phyloP scores from a whole-genome alignment of 164 flowering plant species.

The Aristolochia contorta region DNA sequence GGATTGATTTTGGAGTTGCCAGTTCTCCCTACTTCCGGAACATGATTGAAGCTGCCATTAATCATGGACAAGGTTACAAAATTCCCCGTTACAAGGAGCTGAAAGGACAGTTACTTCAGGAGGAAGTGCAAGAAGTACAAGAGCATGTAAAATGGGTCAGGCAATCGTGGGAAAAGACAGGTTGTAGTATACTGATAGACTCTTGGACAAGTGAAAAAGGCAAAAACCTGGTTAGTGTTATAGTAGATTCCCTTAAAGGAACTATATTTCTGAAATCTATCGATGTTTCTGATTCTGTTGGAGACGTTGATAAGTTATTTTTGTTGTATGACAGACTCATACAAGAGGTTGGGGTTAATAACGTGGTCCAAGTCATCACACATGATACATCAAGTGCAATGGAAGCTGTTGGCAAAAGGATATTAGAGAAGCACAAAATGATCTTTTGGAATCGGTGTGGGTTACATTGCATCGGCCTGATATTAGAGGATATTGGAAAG shows the following conservation, averaged over 20 bases:
- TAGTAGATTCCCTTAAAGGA: slow-evolving; percentile 50
- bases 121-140: slow-evolving; percentile 29
- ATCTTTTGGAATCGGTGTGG: slow-evolving; percentile 54
- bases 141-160: slow-evolving; percentile 27
- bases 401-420: slow-evolving; percentile 32
- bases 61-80: slow-evolving; percentile 11
- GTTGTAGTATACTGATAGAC: slow-evolving; percentile 71
- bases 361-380: slow-evolving; percentile 54
- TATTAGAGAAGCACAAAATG: slow-evolving; percentile 22
- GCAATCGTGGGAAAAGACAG: slow-evolving; percentile 54
- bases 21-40: slow-evolving; percentile 30
- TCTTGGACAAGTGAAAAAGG: slow-evolving; percentile 49
- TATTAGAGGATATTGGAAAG: slow-evolving; percentile 38
- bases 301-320: slow-evolving; percentile 25
- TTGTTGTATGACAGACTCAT: slow-evolving; percentile 31
- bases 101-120: slow-evolving; percentile 38
- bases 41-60: slow-evolving; percentile 26
- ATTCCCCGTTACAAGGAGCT: slow-evolving; percentile 38
- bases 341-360: slow-evolving; percentile 42
- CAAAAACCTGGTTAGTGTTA: slow-evolving; percentile 27
- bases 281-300: slow-evolving; percentile 29
- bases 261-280: slow-evolving; percentile 39
- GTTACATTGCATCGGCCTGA: slow-evolving; percentile 45
- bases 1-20: slow-evolving; percentile 30
- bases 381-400: slow-evolving; percentile 24